Evolutionary conservation across 78 protist genomes (phyloP).

Genomic region (Polysphondylium violaceum): DNA sequence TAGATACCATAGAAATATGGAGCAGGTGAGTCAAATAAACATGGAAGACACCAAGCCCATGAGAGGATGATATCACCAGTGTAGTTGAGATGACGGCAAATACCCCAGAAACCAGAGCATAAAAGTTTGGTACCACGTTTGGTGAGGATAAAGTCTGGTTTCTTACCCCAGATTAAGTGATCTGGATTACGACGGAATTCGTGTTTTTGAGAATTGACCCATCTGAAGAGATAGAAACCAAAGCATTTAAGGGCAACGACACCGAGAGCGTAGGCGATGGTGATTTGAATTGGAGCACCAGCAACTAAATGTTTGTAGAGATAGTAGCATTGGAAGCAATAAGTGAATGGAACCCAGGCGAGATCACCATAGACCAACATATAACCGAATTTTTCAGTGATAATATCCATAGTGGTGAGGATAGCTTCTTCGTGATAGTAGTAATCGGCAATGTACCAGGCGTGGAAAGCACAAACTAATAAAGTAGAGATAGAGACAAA

Average conservation of each 20-base stretch:
- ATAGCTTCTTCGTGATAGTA: constrained; percentile 85
- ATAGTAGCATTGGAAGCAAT: constrained; percentile 80
- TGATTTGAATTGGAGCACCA: constrained; percentile 46
- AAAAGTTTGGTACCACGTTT: constrained; percentile 83
- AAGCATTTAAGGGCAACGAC: constrained; percentile 16
- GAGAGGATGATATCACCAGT: constrained; percentile 91
- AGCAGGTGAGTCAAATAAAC: constrained; percentile 50
- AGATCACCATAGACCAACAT: constrained; percentile 94
- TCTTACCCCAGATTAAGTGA: constrained; percentile 73
- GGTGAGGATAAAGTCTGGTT: constrained; percentile 72
- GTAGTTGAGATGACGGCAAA: constrained; percentile 95
- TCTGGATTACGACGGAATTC: constrained; percentile 91
- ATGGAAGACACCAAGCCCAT: constrained; percentile 86
- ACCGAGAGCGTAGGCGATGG: not conserved
- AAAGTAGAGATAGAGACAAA: constrained; percentile 38
- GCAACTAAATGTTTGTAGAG: constrained; percentile 34
- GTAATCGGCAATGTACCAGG: constrained; percentile 87
- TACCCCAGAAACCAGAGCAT: constrained; percentile 96
- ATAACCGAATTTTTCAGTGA: constrained; percentile 93
- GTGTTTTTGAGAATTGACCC: constrained; percentile 92
- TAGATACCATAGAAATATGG: constrained; percentile 93
- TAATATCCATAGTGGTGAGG: constrained; percentile 92
- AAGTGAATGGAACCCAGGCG: constrained; percentile 93
- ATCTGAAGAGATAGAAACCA: constrained; percentile 92
- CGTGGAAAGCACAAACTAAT: constrained; percentile 72